Base-by-base conservation (phyloP, 78 protist species). In the Dictyostelium purpureum region DNA sequence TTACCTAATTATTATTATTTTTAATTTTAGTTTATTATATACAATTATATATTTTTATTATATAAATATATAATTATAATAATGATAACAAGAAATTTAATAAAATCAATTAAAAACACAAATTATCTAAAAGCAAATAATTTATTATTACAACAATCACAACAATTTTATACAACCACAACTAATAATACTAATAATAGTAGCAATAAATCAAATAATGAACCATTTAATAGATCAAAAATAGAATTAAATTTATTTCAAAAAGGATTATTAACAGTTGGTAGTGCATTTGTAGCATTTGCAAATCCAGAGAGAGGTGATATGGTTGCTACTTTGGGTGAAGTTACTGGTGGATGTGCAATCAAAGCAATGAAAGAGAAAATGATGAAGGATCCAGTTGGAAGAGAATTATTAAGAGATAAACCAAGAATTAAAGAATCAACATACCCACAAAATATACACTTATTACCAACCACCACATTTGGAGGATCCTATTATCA, bases 401-500 rank as follows among this genome's bases (percentile, higher is more conserved):
- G 93, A 16, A 65, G 79, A 54, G 35, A 75, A 28, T 7, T 88
- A 5, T 43, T 88, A 19, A 65, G 0, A 16, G 52, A 37, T 11
- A 88, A 75, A 59, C 93, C 93, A 33, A 52, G 82, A 33, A 73
- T 88, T 10, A 49, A 66, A 59, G 37, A 43, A 35, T 54, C 78
- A 47, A 88, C 77, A 6, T 67, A 51, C 19, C 87, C 87, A 33
- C 47, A 1, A 0, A 21, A 75, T 49, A 40, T 96, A 19, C 77
- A 56, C 33, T n/a, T 40, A n/a, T 16, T 94, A 66, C 94, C 95
- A 35, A 28, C 42, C 4, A 77, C 51, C 26, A 66, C 96, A 31
- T 96, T 96, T 69, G 97, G 97, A 12, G 73, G 70, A 26, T 79
- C 75, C n/a, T 96, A 96, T n/a, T 74, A 57, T 31, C 18, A 38